These are phyloP conservation scores for Trichosporon inkin DNA, from an alignment of 1,284 basidiomycete species.

Conservation along the genomic window DNA sequence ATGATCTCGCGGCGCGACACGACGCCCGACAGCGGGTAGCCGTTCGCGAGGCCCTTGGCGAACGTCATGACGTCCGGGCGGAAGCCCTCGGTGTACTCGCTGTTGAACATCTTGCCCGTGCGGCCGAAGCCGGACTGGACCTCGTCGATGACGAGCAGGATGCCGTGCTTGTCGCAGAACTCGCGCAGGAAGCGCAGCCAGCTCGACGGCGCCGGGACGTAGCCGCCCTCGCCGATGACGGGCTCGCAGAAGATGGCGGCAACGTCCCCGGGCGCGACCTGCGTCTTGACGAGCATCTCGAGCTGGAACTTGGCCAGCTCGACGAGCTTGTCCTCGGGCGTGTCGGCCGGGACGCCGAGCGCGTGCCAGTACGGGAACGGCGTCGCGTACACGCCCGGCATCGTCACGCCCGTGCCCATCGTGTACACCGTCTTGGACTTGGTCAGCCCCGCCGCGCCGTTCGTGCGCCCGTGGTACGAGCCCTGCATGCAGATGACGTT, in stretches of 20 bases:
- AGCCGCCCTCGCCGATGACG: constrained; percentile 86
- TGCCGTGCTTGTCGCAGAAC: constrained; percentile 80
- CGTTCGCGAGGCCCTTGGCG: constrained; percentile 66
- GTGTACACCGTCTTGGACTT: constrained; percentile 85
- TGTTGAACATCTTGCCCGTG: constrained; percentile 79
- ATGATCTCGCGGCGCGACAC: constrained; percentile 77
- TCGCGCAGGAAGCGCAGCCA: constrained; percentile 75
- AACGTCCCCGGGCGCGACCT: constrained; percentile 77
- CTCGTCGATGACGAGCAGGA: constrained; percentile 75
- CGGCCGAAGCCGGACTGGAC: constrained; percentile 87
- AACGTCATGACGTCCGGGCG: constrained; percentile 82
- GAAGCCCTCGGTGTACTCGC: constrained; percentile 65
- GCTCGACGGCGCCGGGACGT: constrained; percentile 77
- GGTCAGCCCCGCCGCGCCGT: constrained; percentile 74
- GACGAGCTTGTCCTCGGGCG: constrained; percentile 64
- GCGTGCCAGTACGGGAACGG: constrained; percentile 96
- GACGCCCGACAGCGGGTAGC: constrained; percentile 83
- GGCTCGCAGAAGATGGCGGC: constrained; percentile 91
- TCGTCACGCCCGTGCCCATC: constrained; percentile 43
- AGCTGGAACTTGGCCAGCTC: constrained; percentile 73
- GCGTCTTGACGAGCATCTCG: constrained; percentile 75
- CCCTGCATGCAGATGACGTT: constrained; percentile 87
- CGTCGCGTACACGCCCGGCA: constrained; percentile 67
- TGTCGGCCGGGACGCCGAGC: constrained; percentile 61
- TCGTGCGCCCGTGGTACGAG: constrained; percentile 80